Evolutionary conservation across 2,329 filamentous ascomycete genomes (phyloP), one percentile per base, ranked within the genome.

Genomic region (Fusarium irregulare): DNA sequence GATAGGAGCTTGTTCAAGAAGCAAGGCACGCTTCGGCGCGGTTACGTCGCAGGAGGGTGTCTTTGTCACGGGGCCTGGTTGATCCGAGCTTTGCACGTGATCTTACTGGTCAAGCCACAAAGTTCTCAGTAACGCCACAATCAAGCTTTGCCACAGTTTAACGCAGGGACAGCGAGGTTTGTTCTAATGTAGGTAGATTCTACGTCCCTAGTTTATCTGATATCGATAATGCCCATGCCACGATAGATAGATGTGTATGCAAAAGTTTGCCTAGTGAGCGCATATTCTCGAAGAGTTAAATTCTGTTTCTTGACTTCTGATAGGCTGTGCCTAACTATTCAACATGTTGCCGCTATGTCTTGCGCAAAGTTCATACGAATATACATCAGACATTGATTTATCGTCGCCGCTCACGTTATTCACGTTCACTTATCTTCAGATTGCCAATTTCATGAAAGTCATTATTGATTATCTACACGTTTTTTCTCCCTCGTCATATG

Each of bases 1-100:
- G 67, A 64, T 68, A 77, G 72, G 63, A 78, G 73, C 75, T 78
- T 74, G 73, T 73, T 66, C 74, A 66, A 73, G 66, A 68, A 74
- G 65, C 63, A 75, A 73, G 59, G 70, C 68, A 74, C 71, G 70
- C 59, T 64, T 50, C 66, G 54, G 65, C 74, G 72, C 69, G 72
- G 71, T 73, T 71, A 75, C 70, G 75, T 75, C 70, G 66, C 66
- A 75, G 51, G 21, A 66, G 64, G 53, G 61, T 41, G 28, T 61
- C 56, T 59, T 60, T 62, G 56, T 50, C 58, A 64, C 76, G 76
- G 69, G 46, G 28, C 21, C 54, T 63, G n/a, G 51, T 76, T 77
- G 56, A 74, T 78, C 77, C 76, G 72, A 45, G 16, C 32, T 10
- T 10, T 0, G 0, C 3, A 79, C 77, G 77, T 79, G 77, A 28